A percentile compares a stretch with the other conserved stretches of the same genome.
Evolutionary conservation across 1,284 basidiomycete species (phyloP).

Genomic region (Amylostereum chailletii): DNA sequence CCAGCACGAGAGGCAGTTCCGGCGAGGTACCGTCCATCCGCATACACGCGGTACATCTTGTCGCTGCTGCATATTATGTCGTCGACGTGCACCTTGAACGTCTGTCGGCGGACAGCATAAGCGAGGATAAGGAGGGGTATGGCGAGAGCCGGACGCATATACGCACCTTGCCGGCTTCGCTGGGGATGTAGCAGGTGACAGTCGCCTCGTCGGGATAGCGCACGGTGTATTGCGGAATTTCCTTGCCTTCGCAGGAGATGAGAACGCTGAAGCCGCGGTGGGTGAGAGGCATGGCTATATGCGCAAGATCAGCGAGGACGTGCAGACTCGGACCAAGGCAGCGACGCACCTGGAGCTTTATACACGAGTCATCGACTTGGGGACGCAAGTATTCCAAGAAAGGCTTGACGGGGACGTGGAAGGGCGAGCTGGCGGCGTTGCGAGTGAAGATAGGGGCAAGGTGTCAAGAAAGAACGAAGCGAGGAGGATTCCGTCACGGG

Average conservation of each 20-base stretch:
- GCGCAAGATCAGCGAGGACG: too few relatives aligned
- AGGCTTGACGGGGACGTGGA: too few relatives aligned
- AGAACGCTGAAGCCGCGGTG: neutral
- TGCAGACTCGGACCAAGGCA: too few relatives aligned
- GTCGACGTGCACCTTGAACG: neutral
- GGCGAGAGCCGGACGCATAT: neutral
- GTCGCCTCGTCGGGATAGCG: neutral
- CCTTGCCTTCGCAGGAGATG: neutral
- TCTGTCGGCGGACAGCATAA: neutral
- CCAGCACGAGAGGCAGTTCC: neutral
- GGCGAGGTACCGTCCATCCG: neutral
- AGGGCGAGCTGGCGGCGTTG: too few relatives aligned
- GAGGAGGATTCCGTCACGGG: too few relatives aligned
- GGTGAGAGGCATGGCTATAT: neutral
- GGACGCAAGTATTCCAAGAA: too few relatives aligned
- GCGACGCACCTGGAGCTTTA: too few relatives aligned
- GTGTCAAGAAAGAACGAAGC: too few relatives aligned
- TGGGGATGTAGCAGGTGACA: conserved; percentile 1
- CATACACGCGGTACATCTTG: neutral
- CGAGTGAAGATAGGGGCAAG: too few relatives aligned
- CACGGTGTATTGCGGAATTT: neutral
- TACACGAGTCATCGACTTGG: too few relatives aligned
- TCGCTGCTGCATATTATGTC: neutral
- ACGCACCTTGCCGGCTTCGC: conserved; percentile 2
- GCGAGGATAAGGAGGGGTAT: neutral